Evolutionary conservation across 1,284 basidiomycete genomes (phyloP).

Genomic region (Malassezia slooffiae): DNA sequence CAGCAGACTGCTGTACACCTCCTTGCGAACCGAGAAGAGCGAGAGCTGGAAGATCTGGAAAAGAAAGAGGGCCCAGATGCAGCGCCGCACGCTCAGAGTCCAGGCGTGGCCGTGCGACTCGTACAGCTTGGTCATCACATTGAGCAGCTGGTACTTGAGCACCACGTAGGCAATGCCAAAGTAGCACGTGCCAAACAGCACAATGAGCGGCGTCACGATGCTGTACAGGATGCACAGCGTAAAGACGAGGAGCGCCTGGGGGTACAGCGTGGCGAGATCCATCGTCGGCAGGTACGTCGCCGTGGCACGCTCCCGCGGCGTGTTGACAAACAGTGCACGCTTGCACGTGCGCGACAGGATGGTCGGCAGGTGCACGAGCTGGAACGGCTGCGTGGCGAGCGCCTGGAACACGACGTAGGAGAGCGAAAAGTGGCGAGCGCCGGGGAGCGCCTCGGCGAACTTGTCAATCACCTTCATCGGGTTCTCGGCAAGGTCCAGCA

Average conservation of each 20-base stretch:
- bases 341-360: constrained; percentile 26
- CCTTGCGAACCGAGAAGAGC: constrained; percentile 72
- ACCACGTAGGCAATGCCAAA: constrained; percentile 71
- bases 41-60: constrained; percentile 45
- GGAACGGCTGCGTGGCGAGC: constrained; percentile 84
- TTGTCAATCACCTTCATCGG: constrained; percentile 43
- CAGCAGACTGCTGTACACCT: constrained; percentile 63
- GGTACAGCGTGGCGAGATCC: constrained; percentile 60
- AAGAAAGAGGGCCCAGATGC: constrained; percentile 41
- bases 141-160: constrained; percentile 93
- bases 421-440: constrained; percentile 71
- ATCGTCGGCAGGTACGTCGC: constrained; percentile 94
- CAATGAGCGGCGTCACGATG: constrained; percentile 83
- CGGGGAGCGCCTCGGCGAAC: constrained; percentile 30
- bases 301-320: constrained; percentile 70
- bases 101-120: constrained; percentile 86
- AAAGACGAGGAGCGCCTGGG: constrained; percentile 88
- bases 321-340: constrained; percentile 24
- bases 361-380: constrained; percentile 53
- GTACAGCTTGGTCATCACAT: constrained; percentile 87
- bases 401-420: constrained; percentile 91
- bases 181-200: constrained; percentile 86
- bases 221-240: constrained; percentile 88
- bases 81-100: constrained; percentile 53
- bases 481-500: constrained; percentile 36